phyloP scores from a whole-genome alignment of 2,329 filamentous ascomycete species.

The Fusarium tanahbumbuense region DNA sequence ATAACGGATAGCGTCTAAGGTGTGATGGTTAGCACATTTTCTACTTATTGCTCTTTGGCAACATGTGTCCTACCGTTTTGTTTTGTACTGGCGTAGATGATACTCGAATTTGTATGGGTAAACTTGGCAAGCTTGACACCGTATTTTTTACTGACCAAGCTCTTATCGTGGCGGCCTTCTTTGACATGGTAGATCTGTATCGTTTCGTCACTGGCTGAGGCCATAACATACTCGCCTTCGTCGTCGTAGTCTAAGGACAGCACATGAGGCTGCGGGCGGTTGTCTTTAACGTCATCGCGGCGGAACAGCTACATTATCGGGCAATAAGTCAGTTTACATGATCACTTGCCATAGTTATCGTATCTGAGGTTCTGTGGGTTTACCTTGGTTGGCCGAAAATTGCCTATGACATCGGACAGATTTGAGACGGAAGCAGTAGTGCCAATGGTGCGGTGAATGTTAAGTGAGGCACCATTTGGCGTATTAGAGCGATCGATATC shows the following conservation, averaged over 20 bases:
- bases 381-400: slow-evolving; percentile 85
- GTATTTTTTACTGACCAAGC: slow-evolving; percentile 94
- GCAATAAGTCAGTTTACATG: not conserved
- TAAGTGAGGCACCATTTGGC: slow-evolving; percentile 59
- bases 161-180: slow-evolving; percentile 90
- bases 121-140: slow-evolving; percentile 94
- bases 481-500: slow-evolving; percentile 61
- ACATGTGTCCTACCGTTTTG: slow-evolving; percentile 73
- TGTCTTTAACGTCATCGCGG: slow-evolving; percentile 66
- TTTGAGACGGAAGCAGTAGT: slow-evolving; percentile 66
- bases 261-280: slow-evolving; percentile 69
- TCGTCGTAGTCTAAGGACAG: slow-evolving; percentile 97
- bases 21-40: not conserved
- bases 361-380: slow-evolving; percentile 38
- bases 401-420: slow-evolving; percentile 80
- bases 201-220: slow-evolving; percentile 91
- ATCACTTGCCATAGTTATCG: not conserved
- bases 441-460: slow-evolving; percentile 62
- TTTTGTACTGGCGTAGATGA: slow-evolving; percentile 96
- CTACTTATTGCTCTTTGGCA: not conserved
- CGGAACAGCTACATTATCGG: slow-evolving; percentile 62
- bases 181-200: slow-evolving; percentile 95
- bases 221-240: slow-evolving; percentile 90
- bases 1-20: slow-evolving; percentile 81
- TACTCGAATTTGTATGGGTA: slow-evolving; percentile 89